Evolutionary conservation across 2,329 filamentous ascomycete genomes (phyloP), one percentile per base, ranked within the genome.

Genomic region (Sporothrix dimorphospora): DNA sequence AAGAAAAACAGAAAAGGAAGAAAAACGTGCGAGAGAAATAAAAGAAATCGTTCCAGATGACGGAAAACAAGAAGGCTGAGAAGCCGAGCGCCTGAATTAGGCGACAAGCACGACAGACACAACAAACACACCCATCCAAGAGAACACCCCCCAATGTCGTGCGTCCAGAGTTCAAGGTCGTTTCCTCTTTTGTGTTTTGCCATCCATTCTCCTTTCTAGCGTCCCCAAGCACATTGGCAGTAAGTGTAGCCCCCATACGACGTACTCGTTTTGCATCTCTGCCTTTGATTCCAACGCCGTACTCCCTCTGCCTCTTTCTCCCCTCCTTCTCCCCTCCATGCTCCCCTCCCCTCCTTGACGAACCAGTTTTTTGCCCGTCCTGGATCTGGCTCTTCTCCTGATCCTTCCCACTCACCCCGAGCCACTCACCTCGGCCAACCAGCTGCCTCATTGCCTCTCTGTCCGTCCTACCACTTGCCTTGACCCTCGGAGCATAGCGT

Each of bases 61-160:
- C 68, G 45, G 45, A 7, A 65, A 27, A 55, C 45, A 42, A 65
- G 40, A 71, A 66, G 69, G 57, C 45, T 71, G 69, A 65, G 69
- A 38, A 42, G 34, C 69, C 30, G 27, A 14, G 69, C 45, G 69
- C 69, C 69, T 70, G 69, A 70, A 63, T 63, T 49, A 34, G 11
- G 65, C 42, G 24, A 67, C 24, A 51, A 30, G 63, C 59, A 49
- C 61, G 38, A 42, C n/a, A 57, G 67, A 69, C 16, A 63, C 59
- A 42, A 16, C 59, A 19, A 65, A 8, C 27, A 57, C n/a, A 14
- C 53, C 53, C 27, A 57, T 34, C 8, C 24, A 14, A n/a, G n/a
- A n/a, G n/a, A n/a, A n/a, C n/a, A n/a, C n/a, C 38, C 45, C 42
- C 38, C 38, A 27, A 27, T 65, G 38, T 27, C 34, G 59, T 45